Evolutionary conservation across 306 rosid species (phyloP).

Genomic region (Prunus mume): DNA sequence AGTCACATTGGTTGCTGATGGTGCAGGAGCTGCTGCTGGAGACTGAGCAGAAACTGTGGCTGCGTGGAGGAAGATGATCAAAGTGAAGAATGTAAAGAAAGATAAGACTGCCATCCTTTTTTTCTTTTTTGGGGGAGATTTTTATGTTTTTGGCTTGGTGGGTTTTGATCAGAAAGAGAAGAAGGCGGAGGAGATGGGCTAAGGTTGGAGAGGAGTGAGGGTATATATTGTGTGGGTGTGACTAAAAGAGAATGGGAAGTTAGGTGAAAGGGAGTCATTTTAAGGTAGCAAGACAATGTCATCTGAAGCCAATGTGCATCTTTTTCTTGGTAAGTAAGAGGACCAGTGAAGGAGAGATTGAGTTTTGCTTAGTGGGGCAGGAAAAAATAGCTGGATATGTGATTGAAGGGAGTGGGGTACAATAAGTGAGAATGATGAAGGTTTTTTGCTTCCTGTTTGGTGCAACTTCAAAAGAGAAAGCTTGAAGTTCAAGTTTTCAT

Average conservation of each 20-base stretch:
- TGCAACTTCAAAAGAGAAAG: conserved; percentile 7
- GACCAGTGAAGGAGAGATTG: conserved; percentile 11
- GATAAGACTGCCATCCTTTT: conserved; percentile 10
- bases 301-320: conserved; percentile 6
- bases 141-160: neutral
- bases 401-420: conserved; percentile 12
- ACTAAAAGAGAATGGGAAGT: conserved; percentile 14
- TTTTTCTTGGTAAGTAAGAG: conserved; percentile 19
- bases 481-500: conserved; percentile 24
- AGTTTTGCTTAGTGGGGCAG: conserved; percentile 39
- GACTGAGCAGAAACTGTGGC: conserved; percentile 37
- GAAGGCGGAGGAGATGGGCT: conserved; percentile 17
- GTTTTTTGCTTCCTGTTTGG: conserved; percentile 14
- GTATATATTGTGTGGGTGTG: conserved; percentile 16
- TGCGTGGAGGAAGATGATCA: conserved; percentile 1
- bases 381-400: conserved; percentile 21
- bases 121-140: neutral
- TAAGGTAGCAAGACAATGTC: conserved; percentile 52
- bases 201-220: conserved; percentile 9
- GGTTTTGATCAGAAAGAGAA: neutral
- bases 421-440: neutral
- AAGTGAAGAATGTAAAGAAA: conserved; percentile 7
- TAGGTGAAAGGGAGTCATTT: conserved; percentile 57
- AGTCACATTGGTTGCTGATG: conserved; percentile 67
- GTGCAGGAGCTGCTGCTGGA: conserved; percentile 47